A percentile compares a stretch with the other conserved stretches of the same genome.
These are phyloP conservation scores for Arabidopsis hybrid DNA, from an alignment of 441 rosid species.

Conservation along the genomic window DNA sequence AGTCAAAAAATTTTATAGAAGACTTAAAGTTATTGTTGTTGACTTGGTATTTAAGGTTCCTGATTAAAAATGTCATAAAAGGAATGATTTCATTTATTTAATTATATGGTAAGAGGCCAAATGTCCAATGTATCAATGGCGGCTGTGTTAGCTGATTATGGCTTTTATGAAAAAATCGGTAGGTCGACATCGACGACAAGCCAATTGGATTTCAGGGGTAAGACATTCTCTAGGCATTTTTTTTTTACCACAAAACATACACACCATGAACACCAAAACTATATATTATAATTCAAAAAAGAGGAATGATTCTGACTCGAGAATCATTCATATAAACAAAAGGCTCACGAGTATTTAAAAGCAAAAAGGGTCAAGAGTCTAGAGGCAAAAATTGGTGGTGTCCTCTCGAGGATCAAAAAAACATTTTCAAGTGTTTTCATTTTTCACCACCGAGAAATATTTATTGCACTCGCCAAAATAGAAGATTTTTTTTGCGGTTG, in stretches of 20 bases:
- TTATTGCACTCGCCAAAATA: conserved; percentile 14
- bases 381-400: conserved; percentile 16
- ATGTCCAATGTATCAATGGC: neutral
- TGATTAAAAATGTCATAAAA: neutral
- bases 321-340: conserved; percentile 9
- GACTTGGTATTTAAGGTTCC: neutral
- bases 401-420: conserved; percentile 6
- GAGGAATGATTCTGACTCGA: conserved; percentile 13
- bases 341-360: neutral
- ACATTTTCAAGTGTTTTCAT: conserved; percentile 22
- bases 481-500: neutral
- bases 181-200: conserved; percentile 15
- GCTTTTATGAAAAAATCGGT: neutral
- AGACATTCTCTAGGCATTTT: neutral
- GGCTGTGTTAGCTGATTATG: neutral
- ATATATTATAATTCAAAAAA: conserved; percentile 12
- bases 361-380: conserved; percentile 2
- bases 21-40: neutral
- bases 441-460: conserved; percentile 17
- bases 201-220: neutral
- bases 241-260: neutral
- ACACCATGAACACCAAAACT: conserved; percentile 12
- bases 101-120: neutral
- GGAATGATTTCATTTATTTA: neutral
- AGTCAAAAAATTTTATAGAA: neutral